A percentile compares a stretch with the other conserved stretches of the same genome.
phyloP scores from a whole-genome alignment of 768 basidiomycete species.

The Amanita jacksonii region DNA sequence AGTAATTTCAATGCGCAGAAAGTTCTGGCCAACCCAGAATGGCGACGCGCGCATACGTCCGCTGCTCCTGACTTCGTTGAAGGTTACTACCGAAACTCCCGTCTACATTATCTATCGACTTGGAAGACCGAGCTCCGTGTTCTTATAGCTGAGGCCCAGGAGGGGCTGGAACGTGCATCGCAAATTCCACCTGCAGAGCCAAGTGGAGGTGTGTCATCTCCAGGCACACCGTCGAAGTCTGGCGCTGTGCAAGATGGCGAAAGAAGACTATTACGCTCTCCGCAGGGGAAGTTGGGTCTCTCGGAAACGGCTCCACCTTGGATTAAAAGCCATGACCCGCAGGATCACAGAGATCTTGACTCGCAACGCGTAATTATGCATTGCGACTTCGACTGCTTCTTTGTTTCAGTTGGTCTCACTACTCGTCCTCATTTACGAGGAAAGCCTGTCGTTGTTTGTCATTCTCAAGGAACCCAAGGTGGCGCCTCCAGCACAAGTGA shows the following conservation, averaged over 20 bases:
- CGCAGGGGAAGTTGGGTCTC: neutral
- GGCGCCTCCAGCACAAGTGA: constrained; percentile 82
- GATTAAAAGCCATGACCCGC: too few relatives aligned
- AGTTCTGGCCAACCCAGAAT: constrained; percentile 74
- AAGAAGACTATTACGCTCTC: constrained; percentile 14
- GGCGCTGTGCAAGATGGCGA: constrained; percentile 48
- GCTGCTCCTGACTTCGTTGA: constrained; percentile 81
- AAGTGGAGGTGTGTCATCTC: constrained; percentile 17
- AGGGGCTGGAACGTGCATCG: constrained; percentile 40
- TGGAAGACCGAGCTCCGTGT: constrained; percentile 88
- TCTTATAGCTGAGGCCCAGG: constrained; percentile 74
- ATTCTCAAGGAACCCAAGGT: constrained; percentile 73
- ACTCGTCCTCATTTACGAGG: constrained; percentile 75
- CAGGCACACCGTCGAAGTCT: constrained; percentile 1
- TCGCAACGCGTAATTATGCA: constrained; percentile 66
- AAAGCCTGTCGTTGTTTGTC: constrained; percentile 91
- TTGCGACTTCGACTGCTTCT: constrained; percentile 95
- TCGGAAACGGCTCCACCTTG: neutral
- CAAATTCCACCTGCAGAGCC: neutral
- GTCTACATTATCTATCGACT: constrained; percentile 84
- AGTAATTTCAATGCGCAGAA: constrained; percentile 70
- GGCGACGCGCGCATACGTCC: constrained; percentile 85
- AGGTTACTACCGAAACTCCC: constrained; percentile 74
- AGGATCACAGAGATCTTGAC: neutral
- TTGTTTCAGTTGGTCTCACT: constrained; percentile 84